Percentiles rank a stretch among this genome's conserved stretches.
Evolutionary conservation across 2,329 filamentous ascomycete genomes (phyloP).

Genomic region (Alternaria arborescens): DNA sequence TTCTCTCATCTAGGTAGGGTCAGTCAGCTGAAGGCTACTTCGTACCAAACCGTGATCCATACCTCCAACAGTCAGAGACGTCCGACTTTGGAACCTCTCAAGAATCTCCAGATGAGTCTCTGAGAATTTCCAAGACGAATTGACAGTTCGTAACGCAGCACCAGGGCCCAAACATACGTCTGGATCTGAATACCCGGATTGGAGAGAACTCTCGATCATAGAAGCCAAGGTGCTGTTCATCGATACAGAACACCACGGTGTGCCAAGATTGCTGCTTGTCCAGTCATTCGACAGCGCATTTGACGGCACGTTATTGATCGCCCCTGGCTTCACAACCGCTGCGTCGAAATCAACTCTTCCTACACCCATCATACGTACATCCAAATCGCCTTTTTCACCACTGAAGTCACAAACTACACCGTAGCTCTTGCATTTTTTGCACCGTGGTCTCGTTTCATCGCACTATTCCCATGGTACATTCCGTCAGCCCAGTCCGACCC

Average conservation of each 20-base stretch:
- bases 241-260: conserved; percentile 20
- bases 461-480: conserved; percentile 54
- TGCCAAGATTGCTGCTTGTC: not conserved
- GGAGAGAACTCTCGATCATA: conserved; percentile 27
- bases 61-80: conserved; percentile 54
- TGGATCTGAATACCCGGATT: not conserved
- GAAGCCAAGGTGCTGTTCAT: conserved; percentile 19
- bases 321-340: not conserved
- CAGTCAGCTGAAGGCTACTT: not conserved
- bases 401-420: conserved; percentile 59
- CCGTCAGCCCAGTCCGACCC: not conserved
- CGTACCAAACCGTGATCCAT: not conserved
- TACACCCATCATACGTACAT: not conserved
- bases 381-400: not conserved
- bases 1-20: conserved; percentile 19
- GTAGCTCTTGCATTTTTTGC: conserved; percentile 58
- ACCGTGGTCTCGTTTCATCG: conserved; percentile 62
- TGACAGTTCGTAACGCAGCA: not conserved
- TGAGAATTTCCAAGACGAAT: conserved; percentile 26
- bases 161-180: not conserved
- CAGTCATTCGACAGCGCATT: not conserved
- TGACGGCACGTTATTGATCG: not conserved
- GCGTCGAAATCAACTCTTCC: not conserved
- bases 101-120: conserved; percentile 44
- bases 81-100: conserved; percentile 56